Conservation (phyloP, 2,329 filamentous ascomycete species). For the Aspergillus awamori region DNA sequence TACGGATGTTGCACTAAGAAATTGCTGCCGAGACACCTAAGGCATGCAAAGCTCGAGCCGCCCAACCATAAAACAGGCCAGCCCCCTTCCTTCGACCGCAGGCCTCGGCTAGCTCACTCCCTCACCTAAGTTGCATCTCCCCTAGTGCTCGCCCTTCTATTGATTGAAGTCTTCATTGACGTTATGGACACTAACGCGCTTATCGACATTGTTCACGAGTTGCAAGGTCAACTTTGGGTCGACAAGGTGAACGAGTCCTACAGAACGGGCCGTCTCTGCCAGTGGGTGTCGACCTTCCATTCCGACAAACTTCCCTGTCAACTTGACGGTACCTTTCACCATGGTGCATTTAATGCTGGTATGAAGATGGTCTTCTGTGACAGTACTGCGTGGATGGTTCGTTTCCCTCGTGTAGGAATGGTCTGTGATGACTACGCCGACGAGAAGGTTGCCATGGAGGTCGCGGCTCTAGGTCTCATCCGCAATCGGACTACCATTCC, state of each 20-base stretch:
- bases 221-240: conserved; percentile 27
- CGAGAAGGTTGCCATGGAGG: conserved; percentile 38
- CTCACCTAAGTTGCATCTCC: too few relatives aligned
- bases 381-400: conserved; percentile 32
- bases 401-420: conserved; percentile 34
- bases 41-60: too few relatives aligned
- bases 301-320: conserved; percentile 35
- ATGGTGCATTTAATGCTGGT: conserved; percentile 38
- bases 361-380: conserved; percentile 39
- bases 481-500: conserved; percentile 30
- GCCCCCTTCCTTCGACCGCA: too few relatives aligned
- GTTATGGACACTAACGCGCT: conserved; percentile 29
- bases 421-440: conserved; percentile 31
- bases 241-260: conserved; percentile 27
- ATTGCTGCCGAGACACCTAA: too few relatives aligned
- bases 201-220: conserved; percentile 24
- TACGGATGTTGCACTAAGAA: too few relatives aligned
- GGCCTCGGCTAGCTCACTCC: too few relatives aligned
- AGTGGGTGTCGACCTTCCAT: conserved; percentile 42
- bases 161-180: neutral
- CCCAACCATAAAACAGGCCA: too few relatives aligned
- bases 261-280: conserved; percentile 23
- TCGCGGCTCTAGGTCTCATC: conserved; percentile 31
- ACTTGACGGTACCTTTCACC: conserved; percentile 35
- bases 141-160: too few relatives aligned